Evolutionary conservation across 2,329 filamentous ascomycete genomes (phyloP), one percentile per base, ranked within the genome.

Genomic region (Xylaria sp.): DNA sequence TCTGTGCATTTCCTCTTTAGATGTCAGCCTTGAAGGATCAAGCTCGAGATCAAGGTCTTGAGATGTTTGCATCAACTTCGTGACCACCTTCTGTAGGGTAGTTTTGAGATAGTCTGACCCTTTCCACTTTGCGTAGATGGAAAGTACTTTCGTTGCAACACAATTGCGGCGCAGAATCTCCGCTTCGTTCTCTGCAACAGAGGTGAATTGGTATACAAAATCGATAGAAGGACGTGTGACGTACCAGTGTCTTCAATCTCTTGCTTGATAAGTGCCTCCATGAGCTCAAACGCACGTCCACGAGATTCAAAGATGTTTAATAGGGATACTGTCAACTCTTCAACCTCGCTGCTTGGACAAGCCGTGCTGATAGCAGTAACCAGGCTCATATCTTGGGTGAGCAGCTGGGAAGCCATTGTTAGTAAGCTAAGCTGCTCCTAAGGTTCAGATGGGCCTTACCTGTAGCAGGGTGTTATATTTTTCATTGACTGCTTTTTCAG

Each of bases 81-180:
- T 89, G 1, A 92, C 79, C 2, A 91, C 88, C 73, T 90, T 90
- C 71, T 90, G 88, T 10, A 92, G 80, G 1, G 90, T 91, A 15
- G 83, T 81, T 72, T 86, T 87, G 41, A 92, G 83, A 74, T 92
- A 92, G 4, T 83, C 77, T 18, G 84, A 81, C 13, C 90, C 90
- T 78, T 91, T 91, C 90, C 90, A 92, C 74, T 90, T 91, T 5
- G 89, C 89, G 72, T 91, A 92, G 8, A 91, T 84, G 0, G 90
- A 91, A 2, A 92, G 82, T 85, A 91, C 90, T 76, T 91, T 92
- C 1, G 90, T 91, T n/a, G 89, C 87, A 1, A 92, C 89, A 71
- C 89, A 91, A 36, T 90, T 90, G 58, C 89, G 83, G n/a, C 90
- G 84, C 12, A 92, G 78, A 25, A 92, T 83, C 73, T 92, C 90